These are phyloP conservation scores for Kwoniella heveanensis DNA, from an alignment of 768 basidiomycete genomes.

Conservation along the genomic window DNA sequence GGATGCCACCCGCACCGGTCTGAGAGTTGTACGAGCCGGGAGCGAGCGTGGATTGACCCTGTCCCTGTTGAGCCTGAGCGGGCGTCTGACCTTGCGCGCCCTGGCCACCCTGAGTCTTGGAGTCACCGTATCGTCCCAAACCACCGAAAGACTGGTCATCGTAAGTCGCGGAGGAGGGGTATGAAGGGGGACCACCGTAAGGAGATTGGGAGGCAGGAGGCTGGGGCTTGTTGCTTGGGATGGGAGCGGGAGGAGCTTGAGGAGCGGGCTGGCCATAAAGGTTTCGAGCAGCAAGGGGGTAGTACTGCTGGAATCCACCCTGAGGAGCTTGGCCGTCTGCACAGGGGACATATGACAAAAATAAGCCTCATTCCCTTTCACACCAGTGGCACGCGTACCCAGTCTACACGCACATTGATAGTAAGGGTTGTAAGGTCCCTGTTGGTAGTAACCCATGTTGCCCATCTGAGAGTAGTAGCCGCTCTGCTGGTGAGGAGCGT, in stretches of 20 bases:
- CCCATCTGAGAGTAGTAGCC: constrained; percentile 49
- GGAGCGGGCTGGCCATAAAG: constrained; percentile 49
- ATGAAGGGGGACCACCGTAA: constrained; percentile 46
- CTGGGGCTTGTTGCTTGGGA: constrained; percentile 40
- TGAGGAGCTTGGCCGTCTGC: constrained; percentile 50
- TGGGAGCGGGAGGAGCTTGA: constrained; percentile 37
- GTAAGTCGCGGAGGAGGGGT: constrained; percentile 38
- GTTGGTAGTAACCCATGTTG: constrained; percentile 54
- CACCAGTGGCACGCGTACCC: too few relatives aligned
- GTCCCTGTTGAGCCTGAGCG: constrained; percentile 8
- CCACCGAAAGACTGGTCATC: constrained; percentile 45
- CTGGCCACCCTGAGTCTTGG: constrained; percentile 18
- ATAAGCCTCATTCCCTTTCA: not conserved
- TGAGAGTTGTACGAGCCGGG: constrained; percentile 24
- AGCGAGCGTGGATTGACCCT: constrained; percentile 11
- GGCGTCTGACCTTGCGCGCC: constrained; percentile 13
- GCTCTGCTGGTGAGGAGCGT: constrained; percentile 47
- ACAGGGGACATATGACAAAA: too few relatives aligned
- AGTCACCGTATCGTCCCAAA: constrained; percentile 45
- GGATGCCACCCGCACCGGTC: constrained; percentile 28
- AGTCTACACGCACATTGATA: constrained; percentile 56
- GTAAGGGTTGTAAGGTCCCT: constrained; percentile 56
- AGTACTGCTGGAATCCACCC: constrained; percentile 54
- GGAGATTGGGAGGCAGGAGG: constrained; percentile 45
- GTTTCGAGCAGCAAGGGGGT: constrained; percentile 50